Evolutionary conservation across 345 rosid species (phyloP).

Genomic region (Chamaenerion angustifolium): DNA sequence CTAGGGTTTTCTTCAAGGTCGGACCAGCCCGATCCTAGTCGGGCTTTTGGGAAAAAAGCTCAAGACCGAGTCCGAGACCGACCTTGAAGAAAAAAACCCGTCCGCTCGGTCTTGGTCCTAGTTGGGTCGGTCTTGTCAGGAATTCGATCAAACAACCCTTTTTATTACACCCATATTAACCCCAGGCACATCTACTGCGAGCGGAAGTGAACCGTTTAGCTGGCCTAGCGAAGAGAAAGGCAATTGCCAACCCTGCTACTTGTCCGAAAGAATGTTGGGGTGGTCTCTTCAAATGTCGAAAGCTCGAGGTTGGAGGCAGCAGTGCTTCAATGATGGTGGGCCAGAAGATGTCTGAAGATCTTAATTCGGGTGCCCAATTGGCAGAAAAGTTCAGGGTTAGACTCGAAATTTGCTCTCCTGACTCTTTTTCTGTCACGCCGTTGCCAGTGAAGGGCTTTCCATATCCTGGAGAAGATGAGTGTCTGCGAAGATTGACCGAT

Average conservation of each 20-base stretch:
- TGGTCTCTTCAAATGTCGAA: slow-evolving; percentile 60
- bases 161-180: too few species aligned
- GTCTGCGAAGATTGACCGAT: slow-evolving; percentile 31
- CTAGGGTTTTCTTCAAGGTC: too few species aligned
- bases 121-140: too few species aligned
- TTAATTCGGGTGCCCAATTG: slow-evolving; percentile 10
- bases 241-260: slow-evolving; percentile 18
- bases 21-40: too few species aligned
- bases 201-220: slow-evolving; percentile 45
- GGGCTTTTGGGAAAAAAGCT: too few species aligned
- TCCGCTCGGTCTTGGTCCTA: too few species aligned
- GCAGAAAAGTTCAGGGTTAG: slow-evolving; percentile 41
- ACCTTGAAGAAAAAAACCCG: too few species aligned
- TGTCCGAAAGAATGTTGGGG: slow-evolving; percentile 25
- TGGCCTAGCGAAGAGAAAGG: slow-evolving; percentile 47
- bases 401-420: slow-evolving; percentile 82
- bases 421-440: slow-evolving; percentile 64
- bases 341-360: slow-evolving; percentile 3
- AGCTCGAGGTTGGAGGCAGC: slow-evolving; percentile 14
- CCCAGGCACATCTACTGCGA: slow-evolving; percentile 47
- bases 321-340: background rate
- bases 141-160: too few species aligned
- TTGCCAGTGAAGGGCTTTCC: slow-evolving; percentile 27
- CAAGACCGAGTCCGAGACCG: too few species aligned
- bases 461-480: slow-evolving; percentile 49